Evolutionary conservation across 179 eudicot genomes (phyloP), one percentile per base, ranked within the genome.

Genomic region (Actinidia chinensis): DNA sequence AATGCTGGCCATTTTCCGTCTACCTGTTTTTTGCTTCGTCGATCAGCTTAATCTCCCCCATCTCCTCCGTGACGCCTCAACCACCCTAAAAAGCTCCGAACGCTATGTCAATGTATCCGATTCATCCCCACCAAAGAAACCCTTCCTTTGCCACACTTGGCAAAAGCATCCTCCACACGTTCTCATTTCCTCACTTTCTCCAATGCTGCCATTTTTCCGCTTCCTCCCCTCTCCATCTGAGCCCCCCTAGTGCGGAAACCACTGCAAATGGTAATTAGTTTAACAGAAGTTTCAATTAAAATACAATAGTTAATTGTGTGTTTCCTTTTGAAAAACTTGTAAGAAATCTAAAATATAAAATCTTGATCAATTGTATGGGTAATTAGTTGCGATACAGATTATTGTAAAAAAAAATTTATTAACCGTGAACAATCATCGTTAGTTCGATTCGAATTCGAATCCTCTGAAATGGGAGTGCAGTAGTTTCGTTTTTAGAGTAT

Each of bases 101-200:
- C 1, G 80, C 79, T 40, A 83, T 75, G 68, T 83, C 85, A 1
- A 79, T n/a, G 20, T 68, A 83, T 22, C 85, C 83, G 33, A 83
- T 83, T 23, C 28, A 5, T 79, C 85, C 13, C 82, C 77, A 0
- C 85, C 80, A 4, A 79, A 83, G 71, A 70, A 79, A 13, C 18
- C 73, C 43, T 54, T 74, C 82, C 82, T 73, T 79, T 73, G 84
- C 89, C 83, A 33, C 81, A 74, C 67, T 86, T 83, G 9, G 25
- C 74, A 14, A 85, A 86, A 71, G 88, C 88, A 2, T 85, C 91
- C 63, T 85, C 91, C 9, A 89, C 3, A 51, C 13, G 1, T 83
- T 20, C 58, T 79, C 82, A n/a, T 74, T 85, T 83, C 63, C 23
- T 66, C 22, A 72, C 10, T 77, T 73, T 51, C 42, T 80, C 82